phyloP scores from a whole-genome alignment of 2,329 filamentous ascomycete species.

The Dactylellina leptospora region DNA sequence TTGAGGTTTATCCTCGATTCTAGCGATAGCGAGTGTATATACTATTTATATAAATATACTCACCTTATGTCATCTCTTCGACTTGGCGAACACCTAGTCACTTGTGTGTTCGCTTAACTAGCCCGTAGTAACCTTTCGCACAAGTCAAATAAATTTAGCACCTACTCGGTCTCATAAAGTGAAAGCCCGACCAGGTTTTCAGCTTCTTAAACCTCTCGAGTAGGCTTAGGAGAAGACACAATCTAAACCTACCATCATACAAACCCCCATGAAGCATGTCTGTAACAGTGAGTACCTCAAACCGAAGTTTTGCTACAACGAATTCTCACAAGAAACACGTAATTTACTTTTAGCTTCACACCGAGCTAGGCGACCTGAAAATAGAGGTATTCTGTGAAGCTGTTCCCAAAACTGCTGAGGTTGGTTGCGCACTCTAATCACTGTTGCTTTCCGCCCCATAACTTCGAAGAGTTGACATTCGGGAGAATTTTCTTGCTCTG shows the following conservation, averaged over 20 bases:
- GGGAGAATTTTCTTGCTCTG: conserved; percentile 88
- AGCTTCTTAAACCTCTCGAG: too few species aligned
- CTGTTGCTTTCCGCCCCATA: background rate
- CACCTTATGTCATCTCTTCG: background rate
- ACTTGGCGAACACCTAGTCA: too few species aligned
- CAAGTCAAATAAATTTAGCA: too few species aligned
- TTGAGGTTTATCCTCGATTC: background rate
- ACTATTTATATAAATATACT: background rate
- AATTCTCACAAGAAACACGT: background rate
- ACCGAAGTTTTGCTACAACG: background rate
- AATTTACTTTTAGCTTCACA: conserved; percentile 70
- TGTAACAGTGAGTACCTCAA: conserved; percentile 18
- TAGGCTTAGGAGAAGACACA: too few species aligned
- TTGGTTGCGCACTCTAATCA: conserved; percentile 57
- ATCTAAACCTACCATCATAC: too few species aligned
- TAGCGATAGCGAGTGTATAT: too few species aligned
- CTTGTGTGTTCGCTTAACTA: too few species aligned
- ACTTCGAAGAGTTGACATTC: too few species aligned
- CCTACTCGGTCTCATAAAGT: too few species aligned
- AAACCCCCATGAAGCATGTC: conserved; percentile 22
- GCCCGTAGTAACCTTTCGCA: too few species aligned
- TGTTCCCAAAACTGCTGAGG: conserved; percentile 89
- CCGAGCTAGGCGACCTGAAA: conserved; percentile 87
- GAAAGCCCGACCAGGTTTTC: too few species aligned
- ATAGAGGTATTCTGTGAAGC: conserved; percentile 95